phyloP scores from a whole-genome alignment of 192 early-diverging fungal species.

The Cladochytrium replicatum region DNA sequence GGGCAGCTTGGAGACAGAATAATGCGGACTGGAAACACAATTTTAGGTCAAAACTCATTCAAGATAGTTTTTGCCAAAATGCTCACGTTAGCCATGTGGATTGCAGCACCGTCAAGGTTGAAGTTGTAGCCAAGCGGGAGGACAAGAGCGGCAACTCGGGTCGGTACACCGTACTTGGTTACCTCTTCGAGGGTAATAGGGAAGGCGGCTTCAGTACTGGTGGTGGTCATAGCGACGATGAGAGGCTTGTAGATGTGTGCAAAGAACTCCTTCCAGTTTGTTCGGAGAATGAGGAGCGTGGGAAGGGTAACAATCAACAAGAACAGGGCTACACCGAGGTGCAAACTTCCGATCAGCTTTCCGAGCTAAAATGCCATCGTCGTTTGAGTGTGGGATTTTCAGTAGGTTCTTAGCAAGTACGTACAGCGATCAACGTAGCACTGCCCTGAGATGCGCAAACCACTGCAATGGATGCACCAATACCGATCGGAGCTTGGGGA shows the following conservation, averaged over 20 bases:
- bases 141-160: conserved; percentile 50
- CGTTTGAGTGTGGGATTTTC: conserved; percentile 44
- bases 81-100: conserved; percentile 43
- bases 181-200: conserved; percentile 56
- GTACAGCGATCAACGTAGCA: conserved; percentile 31
- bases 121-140: conserved; percentile 50
- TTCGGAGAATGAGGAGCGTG: conserved; percentile 32
- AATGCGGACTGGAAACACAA: neutral
- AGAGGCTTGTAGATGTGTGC: conserved; percentile 38
- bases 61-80: conserved; percentile 50
- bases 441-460: conserved; percentile 41
- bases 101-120: conserved; percentile 55
- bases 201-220: conserved; percentile 55
- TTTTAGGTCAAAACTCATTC: neutral
- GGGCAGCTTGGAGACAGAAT: neutral
- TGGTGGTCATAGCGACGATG: conserved; percentile 53
- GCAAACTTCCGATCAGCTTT: conserved; percentile 48
- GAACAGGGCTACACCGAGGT: conserved; percentile 38
- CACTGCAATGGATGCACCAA: conserved; percentile 56
- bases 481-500: conserved; percentile 46
- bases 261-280: conserved; percentile 34
- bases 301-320: conserved; percentile 36
- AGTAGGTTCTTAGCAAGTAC: too few species aligned
- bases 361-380: too few species aligned
- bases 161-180: conserved; percentile 46